Percentiles rank a stretch among this genome's conserved stretches.
Conservation (phyloP, 306 rosid species). For the Sindora glabra region DNA sequence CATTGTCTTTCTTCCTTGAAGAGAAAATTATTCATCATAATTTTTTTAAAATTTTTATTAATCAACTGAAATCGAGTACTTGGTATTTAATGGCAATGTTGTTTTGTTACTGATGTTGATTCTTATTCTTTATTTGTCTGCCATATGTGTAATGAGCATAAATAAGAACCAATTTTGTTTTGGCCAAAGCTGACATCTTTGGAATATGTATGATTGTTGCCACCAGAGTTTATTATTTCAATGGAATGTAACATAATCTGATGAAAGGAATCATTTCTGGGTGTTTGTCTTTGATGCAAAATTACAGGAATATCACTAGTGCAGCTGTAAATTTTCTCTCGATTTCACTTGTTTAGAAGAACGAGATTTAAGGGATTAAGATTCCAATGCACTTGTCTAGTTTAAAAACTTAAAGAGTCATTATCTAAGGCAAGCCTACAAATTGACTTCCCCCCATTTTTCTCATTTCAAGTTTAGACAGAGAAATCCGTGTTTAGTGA, state of each 20-base stretch:
- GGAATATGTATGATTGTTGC: background rate
- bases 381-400: background rate
- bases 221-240: background rate
- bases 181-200: background rate
- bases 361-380: background rate
- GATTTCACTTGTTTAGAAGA: background rate
- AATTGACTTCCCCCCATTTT: background rate
- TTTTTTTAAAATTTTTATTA: no score
- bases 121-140: background rate
- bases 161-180: background rate
- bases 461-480: background rate
- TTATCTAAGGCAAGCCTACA: background rate
- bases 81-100: constrained; percentile 10
- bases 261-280: background rate
- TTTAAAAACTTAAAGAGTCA: background rate
- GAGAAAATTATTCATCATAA: background rate
- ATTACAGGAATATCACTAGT: background rate
- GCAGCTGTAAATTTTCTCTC: background rate
- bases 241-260: background rate
- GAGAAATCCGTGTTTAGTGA: background rate
- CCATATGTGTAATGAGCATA: background rate
- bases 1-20: background rate
- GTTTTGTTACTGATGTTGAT: background rate
- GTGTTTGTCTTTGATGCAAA: background rate
- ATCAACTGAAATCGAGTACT: background rate